phyloP scores from a whole-genome alignment of 2,329 filamentous ascomycete genomes.

The Aspergillus niger region DNA sequence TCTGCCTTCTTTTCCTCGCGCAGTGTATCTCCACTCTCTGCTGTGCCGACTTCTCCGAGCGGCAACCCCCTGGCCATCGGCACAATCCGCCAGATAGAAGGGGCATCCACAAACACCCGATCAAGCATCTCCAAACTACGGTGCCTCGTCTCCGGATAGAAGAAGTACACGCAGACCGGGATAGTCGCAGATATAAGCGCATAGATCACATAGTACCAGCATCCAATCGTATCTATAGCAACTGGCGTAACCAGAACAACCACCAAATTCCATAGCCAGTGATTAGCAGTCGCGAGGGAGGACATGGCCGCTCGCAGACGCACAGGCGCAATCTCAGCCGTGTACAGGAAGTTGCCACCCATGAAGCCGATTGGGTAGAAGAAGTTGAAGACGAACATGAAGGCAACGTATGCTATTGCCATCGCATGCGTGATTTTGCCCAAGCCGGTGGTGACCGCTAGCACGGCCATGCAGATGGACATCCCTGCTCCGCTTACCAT shows the following conservation, averaged over 20 bases:
- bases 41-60: not conserved
- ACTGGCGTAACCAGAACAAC: constrained; percentile 13
- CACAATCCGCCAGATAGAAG: not conserved
- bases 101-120: not conserved
- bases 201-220: constrained; percentile 13
- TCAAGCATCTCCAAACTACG: constrained; percentile 11
- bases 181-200: constrained; percentile 6
- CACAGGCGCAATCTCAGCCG: constrained; percentile 11
- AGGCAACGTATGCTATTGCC: not conserved
- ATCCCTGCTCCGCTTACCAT: constrained; percentile 13
- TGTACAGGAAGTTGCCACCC: constrained; percentile 10
- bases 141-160: constrained; percentile 18
- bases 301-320: constrained; percentile 11
- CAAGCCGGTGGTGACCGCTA: constrained; percentile 14
- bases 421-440: not conserved
- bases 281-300: constrained; percentile 13
- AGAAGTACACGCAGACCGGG: constrained; percentile 8
- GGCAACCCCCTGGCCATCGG: not conserved
- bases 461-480: constrained; percentile 11
- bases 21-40: not conserved
- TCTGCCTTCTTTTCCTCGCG: not conserved
- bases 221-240: constrained; percentile 8
- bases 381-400: constrained; percentile 15
- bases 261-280: constrained; percentile 17
- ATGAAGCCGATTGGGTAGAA: constrained; percentile 15